Base-by-base conservation (phyloP, 805 yeast species). In the Tanozyma kutaoensis region DNA sequence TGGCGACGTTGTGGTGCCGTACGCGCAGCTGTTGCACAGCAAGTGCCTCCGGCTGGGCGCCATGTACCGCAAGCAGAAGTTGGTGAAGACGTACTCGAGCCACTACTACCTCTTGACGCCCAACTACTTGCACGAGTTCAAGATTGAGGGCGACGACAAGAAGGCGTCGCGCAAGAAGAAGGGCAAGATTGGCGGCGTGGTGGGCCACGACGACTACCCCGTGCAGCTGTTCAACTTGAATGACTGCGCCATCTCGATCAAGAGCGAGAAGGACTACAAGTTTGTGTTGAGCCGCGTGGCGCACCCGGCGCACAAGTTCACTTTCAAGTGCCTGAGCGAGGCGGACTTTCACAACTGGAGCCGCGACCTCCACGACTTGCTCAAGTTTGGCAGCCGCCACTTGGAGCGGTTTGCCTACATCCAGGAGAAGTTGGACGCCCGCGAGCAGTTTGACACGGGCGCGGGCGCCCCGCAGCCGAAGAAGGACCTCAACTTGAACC, bases 291-390 rank as follows among this genome's bases (percentile, higher is more conserved):
- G 42, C 14, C 50, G 48, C 34, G 39, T 34, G 13, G 38, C 51
- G 9, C 47, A 49, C 30, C 30, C 38, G 12, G 33, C 43, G 12
- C 52, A 51, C 17, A 57, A 52, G 38, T 38, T 41, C 25, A 52
- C 60, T 2, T 66, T 66, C 45, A 54, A 62, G 50, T 50, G 76
- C 46, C 41, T 61, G 33, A 56, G 53, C 15, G 46, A 38, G 11
- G 55, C 48, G 20, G 68, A 68, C 27, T 64, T 64, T 27, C 43
- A 42, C 15, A 59, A 58, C 36, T 76, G 82, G 82, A 48, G 55
- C 20, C 61, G 57, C 16, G 77, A 73, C 42, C 46, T 76, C 24
- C 50, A 54, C 17, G 74, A 71, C 34, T 49, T 75, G 36, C 56
- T 67, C 18, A 53, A 58, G 25, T 69, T 62, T 36, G 57, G 58